Percentiles rank a stretch among this genome's conserved stretches.
Conservation (phyloP, 352 stramenopile genomes). For the Phytophthora constricta region DNA sequence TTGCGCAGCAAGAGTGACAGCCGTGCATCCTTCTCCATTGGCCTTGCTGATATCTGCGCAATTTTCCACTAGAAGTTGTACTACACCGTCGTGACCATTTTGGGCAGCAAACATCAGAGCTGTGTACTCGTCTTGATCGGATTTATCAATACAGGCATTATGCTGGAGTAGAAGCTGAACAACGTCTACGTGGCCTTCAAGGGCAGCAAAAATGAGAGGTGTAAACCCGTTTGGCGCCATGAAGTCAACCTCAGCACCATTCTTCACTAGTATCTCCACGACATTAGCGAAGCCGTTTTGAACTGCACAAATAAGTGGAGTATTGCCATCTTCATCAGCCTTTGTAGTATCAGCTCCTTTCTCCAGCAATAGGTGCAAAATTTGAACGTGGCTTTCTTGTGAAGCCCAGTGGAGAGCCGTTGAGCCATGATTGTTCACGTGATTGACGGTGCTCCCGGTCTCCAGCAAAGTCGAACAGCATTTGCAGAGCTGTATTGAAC, state of each 20-base stretch:
- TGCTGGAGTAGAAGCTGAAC: neutral
- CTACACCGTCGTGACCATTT: neutral
- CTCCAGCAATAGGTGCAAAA: conserved; percentile 1
- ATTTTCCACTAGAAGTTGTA: neutral
- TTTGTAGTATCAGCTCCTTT: neutral
- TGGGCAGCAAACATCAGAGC: neutral
- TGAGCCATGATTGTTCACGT: neutral
- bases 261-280: neutral
- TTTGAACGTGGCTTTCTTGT: neutral
- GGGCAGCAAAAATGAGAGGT: conserved; percentile 3
- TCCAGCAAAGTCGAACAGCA: neutral
- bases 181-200: conserved; percentile 6
- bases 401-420: conserved; percentile 10
- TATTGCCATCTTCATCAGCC: neutral
- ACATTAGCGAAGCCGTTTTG: neutral
- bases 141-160: neutral
- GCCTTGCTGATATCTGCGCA: neutral
- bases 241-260: neutral
- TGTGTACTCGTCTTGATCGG: neutral
- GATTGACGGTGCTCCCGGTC: neutral
- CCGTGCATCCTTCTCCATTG: neutral
- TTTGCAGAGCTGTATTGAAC: neutral
- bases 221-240: neutral
- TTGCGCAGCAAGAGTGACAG: neutral
- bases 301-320: conserved; percentile 1